These are phyloP conservation scores for Exsudoporus floridanus DNA, from an alignment of 1,284 basidiomycete species.

Conservation along the genomic window DNA sequence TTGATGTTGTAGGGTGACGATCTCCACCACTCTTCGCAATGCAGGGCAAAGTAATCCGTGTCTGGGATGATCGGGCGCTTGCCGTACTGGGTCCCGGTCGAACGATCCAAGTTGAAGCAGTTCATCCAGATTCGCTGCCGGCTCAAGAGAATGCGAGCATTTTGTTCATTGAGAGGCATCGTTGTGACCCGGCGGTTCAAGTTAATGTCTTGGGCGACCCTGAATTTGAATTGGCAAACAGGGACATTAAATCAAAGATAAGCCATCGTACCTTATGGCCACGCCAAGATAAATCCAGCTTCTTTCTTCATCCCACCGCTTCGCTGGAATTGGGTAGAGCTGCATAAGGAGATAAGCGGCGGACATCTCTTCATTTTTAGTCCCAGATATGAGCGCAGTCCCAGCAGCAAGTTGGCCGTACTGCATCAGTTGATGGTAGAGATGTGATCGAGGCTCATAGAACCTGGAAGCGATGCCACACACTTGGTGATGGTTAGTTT, in stretches of 20 bases:
- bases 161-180: conserved; percentile 65
- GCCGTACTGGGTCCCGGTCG: conserved; percentile 79
- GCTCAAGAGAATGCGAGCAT: conserved; percentile 81
- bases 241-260: background rate
- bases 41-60: conserved; percentile 72
- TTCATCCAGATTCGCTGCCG: conserved; percentile 87
- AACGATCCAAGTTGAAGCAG: conserved; percentile 83
- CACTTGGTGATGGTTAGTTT: conserved; percentile 44
- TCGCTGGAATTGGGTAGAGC: conserved; percentile 69
- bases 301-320: conserved; percentile 77
- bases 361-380: conserved; percentile 74
- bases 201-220: conserved; percentile 81
- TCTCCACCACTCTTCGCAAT: conserved; percentile 74
- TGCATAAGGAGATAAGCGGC: conserved; percentile 72
- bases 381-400: conserved; percentile 65
- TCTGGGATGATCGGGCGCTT: conserved; percentile 75
- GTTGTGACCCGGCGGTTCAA: conserved; percentile 73
- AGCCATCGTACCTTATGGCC: conserved; percentile 59
- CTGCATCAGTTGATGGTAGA: conserved; percentile 67
- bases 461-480: conserved; percentile 78
- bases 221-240: conserved; percentile 26
- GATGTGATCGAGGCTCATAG: conserved; percentile 59
- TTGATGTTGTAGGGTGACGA: conserved; percentile 64
- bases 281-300: conserved; percentile 78
- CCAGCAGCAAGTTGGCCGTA: conserved; percentile 74